Percentiles rank a stretch among this genome's conserved stretches.
Conservation (phyloP, 495 filamentous ascomycete species). For the Penicillium turbatum region DNA sequence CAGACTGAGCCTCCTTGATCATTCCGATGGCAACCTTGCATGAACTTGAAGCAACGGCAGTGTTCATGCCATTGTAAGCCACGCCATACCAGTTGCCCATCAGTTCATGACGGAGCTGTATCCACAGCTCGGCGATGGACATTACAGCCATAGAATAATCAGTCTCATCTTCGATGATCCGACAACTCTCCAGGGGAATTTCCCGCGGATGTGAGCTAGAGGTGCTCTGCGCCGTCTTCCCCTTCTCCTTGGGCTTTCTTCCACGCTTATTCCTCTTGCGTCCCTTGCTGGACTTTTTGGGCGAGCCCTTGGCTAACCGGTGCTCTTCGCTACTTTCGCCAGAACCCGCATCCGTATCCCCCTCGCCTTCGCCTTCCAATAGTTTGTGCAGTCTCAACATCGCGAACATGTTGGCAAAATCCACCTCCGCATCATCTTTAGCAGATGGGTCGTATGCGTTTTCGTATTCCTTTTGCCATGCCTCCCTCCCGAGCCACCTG, state of each 20-base stretch:
- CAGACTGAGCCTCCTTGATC: conserved; percentile 31
- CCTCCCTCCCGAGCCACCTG: background rate
- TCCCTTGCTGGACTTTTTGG: background rate
- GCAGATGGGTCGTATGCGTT: background rate
- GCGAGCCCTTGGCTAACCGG: background rate
- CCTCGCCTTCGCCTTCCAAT: background rate
- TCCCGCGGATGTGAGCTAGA: conserved; percentile 8
- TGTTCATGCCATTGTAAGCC: conserved; percentile 41
- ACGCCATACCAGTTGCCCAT: conserved; percentile 44
- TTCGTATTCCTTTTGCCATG: background rate
- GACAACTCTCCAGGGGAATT: conserved; percentile 42
- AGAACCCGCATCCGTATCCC: background rate
- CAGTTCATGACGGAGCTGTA: conserved; percentile 30
- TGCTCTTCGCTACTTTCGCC: conserved; percentile 12
- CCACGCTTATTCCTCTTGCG: background rate
- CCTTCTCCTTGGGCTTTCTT: background rate
- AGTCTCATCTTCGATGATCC: conserved; percentile 38
- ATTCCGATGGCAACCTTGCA: conserved; percentile 39
- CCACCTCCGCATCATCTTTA: background rate
- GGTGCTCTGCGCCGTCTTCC: background rate
- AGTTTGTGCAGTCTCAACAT: background rate
- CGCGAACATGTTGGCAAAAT: background rate
- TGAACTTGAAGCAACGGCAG: conserved; percentile 40
- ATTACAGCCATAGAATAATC: conserved; percentile 42
- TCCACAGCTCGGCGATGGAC: conserved; percentile 26